These are phyloP conservation scores for Wakefieldia striispora DNA, from an alignment of 768 basidiomycete species.

Conservation along the genomic window DNA sequence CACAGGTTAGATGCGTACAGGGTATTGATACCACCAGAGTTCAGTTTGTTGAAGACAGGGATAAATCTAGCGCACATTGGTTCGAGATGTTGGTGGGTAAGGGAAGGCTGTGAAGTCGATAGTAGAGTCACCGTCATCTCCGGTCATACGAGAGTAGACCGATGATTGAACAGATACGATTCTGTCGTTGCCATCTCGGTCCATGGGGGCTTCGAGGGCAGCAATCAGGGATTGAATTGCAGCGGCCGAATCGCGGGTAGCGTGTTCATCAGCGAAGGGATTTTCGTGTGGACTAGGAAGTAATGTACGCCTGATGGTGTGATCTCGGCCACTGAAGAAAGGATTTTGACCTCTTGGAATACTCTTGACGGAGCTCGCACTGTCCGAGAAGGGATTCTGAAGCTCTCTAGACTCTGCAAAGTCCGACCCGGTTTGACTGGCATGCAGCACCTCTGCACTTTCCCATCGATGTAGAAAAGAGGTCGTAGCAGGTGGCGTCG, in stretches of 20 bases:
- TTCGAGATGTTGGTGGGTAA: constrained; percentile 23
- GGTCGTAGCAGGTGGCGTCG: constrained; percentile 56
- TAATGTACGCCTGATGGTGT: constrained; percentile 20
- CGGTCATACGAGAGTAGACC: constrained; percentile 26
- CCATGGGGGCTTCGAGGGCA: constrained; percentile 53
- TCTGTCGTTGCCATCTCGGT: constrained; percentile 46
- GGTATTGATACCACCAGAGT: constrained; percentile 1
- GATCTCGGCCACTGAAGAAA: constrained; percentile 42
- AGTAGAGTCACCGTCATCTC: constrained; percentile 26
- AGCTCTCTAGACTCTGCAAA: constrained; percentile 6
- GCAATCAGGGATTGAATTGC: constrained; percentile 65
- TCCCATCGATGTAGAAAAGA: constrained; percentile 63
- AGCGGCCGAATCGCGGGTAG: constrained; percentile 26
- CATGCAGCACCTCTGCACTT: constrained; percentile 60
- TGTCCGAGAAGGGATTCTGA: constrained; percentile 28
- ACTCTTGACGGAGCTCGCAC: constrained; percentile 15
- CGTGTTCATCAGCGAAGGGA: constrained; percentile 43
- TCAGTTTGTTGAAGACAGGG: background rate
- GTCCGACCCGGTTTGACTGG: constrained; percentile 25
- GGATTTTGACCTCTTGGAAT: constrained; percentile 33
- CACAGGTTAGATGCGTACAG: constrained; percentile 9
- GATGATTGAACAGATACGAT: constrained; percentile 62
- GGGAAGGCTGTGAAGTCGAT: constrained; percentile 30
- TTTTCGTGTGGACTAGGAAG: constrained; percentile 24
- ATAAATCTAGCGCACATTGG: constrained; percentile 8